Conservation (phyloP, 2,329 filamentous ascomycete genomes). For the Neofusicoccum ribis region DNA sequence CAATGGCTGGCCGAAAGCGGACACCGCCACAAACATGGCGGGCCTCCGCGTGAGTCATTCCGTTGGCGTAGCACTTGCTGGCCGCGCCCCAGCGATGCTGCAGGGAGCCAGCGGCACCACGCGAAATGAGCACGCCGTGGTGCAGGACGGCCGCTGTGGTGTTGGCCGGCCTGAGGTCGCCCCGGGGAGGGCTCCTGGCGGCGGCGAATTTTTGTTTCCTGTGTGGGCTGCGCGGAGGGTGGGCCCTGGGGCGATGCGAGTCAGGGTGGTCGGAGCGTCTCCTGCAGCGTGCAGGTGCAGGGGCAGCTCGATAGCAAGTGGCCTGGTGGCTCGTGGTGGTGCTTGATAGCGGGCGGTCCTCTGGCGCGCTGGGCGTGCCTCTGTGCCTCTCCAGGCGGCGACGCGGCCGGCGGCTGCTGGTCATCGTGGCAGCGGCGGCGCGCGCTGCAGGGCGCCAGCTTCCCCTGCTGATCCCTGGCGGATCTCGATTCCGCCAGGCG, state of each 20-base stretch:
- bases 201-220: background rate
- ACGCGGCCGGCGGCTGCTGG: background rate
- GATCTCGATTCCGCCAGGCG: background rate
- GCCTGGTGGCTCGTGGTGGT: background rate
- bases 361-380: background rate
- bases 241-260: background rate
- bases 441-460: background rate
- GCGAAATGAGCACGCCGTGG: no score
- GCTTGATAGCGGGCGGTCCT: background rate
- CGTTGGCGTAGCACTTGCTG: no score
- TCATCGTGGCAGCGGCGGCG: background rate
- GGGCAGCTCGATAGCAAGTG: background rate
- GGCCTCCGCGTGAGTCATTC: background rate
- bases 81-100: no score
- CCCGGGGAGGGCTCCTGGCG: background rate
- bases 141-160: no score
- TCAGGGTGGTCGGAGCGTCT: background rate
- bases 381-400: background rate
- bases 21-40: conserved; percentile 1
- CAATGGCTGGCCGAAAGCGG: background rate
- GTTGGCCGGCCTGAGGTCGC: no score
- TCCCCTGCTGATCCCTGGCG: conserved; percentile 14
- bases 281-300: background rate
- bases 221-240: background rate
- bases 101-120: no score